Evolutionary conservation across 2,329 filamentous ascomycete genomes (phyloP).

Genomic region (Clarireedia hainanense): DNA sequence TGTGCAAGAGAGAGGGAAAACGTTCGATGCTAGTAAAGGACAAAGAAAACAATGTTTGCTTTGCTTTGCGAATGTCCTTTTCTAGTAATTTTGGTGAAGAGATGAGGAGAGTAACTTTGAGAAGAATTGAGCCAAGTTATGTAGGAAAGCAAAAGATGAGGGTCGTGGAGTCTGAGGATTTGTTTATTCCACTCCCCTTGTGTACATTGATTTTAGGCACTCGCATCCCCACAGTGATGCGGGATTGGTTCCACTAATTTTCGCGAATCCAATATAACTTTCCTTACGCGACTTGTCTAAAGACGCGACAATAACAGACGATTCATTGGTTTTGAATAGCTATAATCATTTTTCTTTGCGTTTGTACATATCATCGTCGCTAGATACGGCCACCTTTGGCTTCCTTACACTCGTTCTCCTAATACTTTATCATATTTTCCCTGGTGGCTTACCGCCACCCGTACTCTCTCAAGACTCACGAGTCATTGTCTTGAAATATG

Average conservation of each 20-base stretch:
- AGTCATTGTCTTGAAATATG: background rate
- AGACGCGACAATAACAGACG: background rate
- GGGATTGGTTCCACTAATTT: background rate
- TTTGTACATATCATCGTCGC: background rate
- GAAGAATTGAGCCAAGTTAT: background rate
- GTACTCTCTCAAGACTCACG: background rate
- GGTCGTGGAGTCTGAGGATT: background rate
- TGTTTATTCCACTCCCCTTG: background rate
- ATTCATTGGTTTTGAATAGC: background rate
- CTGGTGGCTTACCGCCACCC: background rate
- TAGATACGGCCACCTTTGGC: background rate
- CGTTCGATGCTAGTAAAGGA: background rate
- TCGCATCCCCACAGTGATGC: too few species aligned
- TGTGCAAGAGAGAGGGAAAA: slow-evolving; percentile 9
- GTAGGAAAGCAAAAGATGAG: background rate
- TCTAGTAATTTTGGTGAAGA: background rate
- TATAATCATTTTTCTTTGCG: background rate
- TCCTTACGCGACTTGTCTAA: background rate
- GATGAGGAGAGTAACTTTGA: background rate
- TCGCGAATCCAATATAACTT: slow-evolving; percentile 1
- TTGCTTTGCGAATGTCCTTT: background rate
- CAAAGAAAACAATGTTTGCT: background rate
- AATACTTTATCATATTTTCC: background rate
- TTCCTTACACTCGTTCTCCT: background rate
- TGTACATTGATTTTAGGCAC: background rate